Evolutionary conservation across 164 flowering plant genomes (phyloP).

Genomic region (Sextonia rubra): DNA sequence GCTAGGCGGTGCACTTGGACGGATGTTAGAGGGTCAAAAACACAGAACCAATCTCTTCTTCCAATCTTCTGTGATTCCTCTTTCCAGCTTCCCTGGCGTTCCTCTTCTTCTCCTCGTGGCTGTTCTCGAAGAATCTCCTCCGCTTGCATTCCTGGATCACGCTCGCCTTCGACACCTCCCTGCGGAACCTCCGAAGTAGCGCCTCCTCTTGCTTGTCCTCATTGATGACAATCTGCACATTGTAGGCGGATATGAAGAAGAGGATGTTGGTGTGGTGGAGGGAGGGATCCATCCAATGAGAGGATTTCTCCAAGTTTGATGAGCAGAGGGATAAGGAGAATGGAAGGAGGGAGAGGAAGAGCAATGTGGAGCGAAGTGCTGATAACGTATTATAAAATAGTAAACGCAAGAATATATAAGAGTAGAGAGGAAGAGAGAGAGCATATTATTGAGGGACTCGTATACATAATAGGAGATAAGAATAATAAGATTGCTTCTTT

Average conservation of each 20-base stretch:
- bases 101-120: conserved; percentile 64
- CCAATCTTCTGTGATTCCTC: conserved; percentile 51
- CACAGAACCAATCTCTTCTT: no score
- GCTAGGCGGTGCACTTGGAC: no score
- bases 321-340: not conserved
- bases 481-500: no score
- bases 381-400: no score
- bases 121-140: conserved; percentile 52
- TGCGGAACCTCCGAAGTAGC: no score
- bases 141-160: conserved; percentile 26
- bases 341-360: not conserved
- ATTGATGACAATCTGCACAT: conserved; percentile 31
- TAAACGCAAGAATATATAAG: no score
- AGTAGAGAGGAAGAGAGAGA: no score
- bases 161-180: no score
- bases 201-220: no score
- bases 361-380: not conserved
- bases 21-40: no score
- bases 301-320: not conserved
- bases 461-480: no score
- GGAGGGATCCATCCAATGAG: not conserved
- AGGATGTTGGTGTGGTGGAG: not conserved
- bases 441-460: no score
- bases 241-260: conserved; percentile 30
- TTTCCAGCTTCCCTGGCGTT: conserved; percentile 61